These are phyloP conservation scores for Ophiorrhiza pumila DNA, from an alignment of 257 asterid genomes.

Conservation along the genomic window DNA sequence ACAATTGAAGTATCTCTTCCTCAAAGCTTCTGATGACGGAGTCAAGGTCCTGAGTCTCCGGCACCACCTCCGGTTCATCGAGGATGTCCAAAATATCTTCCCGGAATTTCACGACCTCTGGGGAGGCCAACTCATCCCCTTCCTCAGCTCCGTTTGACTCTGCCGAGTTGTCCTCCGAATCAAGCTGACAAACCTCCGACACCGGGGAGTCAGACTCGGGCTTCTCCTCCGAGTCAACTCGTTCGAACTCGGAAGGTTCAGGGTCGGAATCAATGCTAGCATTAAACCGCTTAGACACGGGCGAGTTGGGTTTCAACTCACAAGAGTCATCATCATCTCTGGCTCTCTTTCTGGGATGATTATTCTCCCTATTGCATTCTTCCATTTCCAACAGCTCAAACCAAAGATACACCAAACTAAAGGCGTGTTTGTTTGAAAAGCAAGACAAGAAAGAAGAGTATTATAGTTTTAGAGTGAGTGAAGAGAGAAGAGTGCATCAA, in stretches of 20 bases:
- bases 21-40: conserved; percentile 44
- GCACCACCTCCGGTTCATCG: conserved; percentile 28
- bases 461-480: conserved; percentile 6
- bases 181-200: not conserved
- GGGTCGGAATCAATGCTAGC: not conserved
- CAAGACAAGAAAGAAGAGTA: not conserved
- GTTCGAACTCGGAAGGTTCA: conserved; percentile 14
- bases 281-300: conserved; percentile 18
- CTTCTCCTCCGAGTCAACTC: conserved; percentile 3
- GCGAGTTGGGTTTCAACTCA: conserved; percentile 16
- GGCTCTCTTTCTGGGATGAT: conserved; percentile 22
- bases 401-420: not conserved
- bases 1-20: conserved; percentile 37
- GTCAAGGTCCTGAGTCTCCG: conserved; percentile 39
- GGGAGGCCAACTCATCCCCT: conserved; percentile 10
- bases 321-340: conserved; percentile 27
- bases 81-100: conserved; percentile 37
- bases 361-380: conserved; percentile 3
- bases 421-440: conserved; percentile 17
- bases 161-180: not conserved
- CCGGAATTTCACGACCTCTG: conserved; percentile 14
- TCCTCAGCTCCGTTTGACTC: not conserved
- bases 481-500: conserved; percentile 18
- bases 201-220: conserved; percentile 5
- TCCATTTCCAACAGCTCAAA: conserved; percentile 2